Conservation (phyloP, 306 rosid species). For the Cicer pinnatifidum region DNA sequence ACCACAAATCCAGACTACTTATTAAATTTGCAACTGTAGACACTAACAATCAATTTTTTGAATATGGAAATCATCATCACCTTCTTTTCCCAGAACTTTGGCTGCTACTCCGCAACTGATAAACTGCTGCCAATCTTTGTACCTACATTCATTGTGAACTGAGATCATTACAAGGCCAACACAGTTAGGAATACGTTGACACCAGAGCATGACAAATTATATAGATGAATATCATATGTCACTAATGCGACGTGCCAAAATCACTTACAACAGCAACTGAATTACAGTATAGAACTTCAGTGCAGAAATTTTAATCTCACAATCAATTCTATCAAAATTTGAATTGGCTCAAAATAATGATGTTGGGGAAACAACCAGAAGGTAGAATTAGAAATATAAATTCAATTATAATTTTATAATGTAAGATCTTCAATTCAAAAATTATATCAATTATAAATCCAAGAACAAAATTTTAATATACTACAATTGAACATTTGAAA, state of each 20-base stretch:
- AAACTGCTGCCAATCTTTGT: conserved; percentile 74
- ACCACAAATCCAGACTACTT: conserved; percentile 37
- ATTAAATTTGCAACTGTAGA: conserved; percentile 40
- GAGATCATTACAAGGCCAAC: conserved; percentile 27
- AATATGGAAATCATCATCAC: conserved; percentile 45
- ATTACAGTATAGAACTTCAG: background rate
- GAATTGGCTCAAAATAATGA: conserved; percentile 1
- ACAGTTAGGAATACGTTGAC: background rate
- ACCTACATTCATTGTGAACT: conserved; percentile 57
- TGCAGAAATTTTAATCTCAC: background rate
- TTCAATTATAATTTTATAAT: background rate
- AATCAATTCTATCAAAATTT: background rate
- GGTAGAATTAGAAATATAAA: background rate
- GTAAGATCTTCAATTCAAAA: background rate
- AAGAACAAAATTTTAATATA: background rate
- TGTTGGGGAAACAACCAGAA: background rate
- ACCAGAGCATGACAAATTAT: conserved; percentile 26
- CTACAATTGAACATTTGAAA: background rate
- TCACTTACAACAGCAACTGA: background rate
- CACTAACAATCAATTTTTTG: conserved; percentile 9
- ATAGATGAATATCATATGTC: conserved; percentile 16
- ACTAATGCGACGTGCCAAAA: background rate
- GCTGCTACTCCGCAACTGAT: conserved; percentile 69
- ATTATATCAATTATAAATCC: background rate
- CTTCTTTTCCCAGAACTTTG: conserved; percentile 81